Percentiles rank a stretch among this genome's conserved stretches.
These are phyloP conservation scores for Epithemia pelagica DNA, from an alignment of 108 stramenopile species.

Conservation along the genomic window DNA sequence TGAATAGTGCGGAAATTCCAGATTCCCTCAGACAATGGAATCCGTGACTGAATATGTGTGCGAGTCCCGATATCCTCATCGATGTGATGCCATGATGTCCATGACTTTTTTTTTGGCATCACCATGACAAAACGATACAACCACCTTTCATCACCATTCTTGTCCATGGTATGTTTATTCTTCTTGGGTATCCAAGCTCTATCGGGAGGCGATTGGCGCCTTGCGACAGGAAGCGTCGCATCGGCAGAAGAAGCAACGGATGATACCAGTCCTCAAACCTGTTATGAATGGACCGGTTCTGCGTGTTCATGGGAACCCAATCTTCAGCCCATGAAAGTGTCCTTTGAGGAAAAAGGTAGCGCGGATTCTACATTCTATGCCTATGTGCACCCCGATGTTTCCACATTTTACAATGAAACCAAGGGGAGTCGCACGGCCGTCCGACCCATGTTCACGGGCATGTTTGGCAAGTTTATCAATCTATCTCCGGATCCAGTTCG, in stretches of 20 bases:
- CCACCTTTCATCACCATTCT: too few relatives aligned
- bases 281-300: constrained; percentile 11
- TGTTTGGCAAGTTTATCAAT: constrained; percentile 45
- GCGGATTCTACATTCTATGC: constrained; percentile 23
- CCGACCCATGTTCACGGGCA: constrained; percentile 15
- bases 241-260: too few relatives aligned
- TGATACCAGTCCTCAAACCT: background rate
- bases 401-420: constrained; percentile 41
- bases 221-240: too few relatives aligned
- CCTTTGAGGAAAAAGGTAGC: constrained; percentile 8
- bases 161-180: too few relatives aligned
- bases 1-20: too few relatives aligned
- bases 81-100: too few relatives aligned
- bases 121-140: too few relatives aligned
- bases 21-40: too few relatives aligned
- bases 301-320: constrained; percentile 23
- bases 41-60: too few relatives aligned
- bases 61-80: too few relatives aligned
- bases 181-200: too few relatives aligned
- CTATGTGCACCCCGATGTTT: constrained; percentile 35
- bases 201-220: background rate
- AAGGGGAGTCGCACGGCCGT: constrained; percentile 9
- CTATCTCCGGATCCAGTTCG: constrained; percentile 21
- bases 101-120: too few relatives aligned
- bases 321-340: constrained; percentile 20